Evolutionary conservation across 2,329 filamentous ascomycete genomes (phyloP), one percentile per base, ranked within the genome.

Genomic region (Penicillium glabrum): DNA sequence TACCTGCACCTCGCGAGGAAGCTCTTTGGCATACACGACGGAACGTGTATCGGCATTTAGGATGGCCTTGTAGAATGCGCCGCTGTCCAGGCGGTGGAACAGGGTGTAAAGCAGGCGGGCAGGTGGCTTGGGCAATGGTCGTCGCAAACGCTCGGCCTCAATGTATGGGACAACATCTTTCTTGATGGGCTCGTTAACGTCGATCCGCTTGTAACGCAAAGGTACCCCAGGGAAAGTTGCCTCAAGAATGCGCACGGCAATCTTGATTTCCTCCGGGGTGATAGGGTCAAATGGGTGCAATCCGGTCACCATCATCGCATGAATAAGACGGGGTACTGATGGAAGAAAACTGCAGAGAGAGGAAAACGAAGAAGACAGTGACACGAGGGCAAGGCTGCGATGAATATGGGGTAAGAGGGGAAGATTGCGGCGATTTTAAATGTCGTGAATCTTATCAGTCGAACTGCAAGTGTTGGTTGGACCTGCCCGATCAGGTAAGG

Each of bases 171-270:
- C 65, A 62, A 81, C 78, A 66, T 83, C 77, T 21, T 75, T 76
- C 77, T 89, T 89, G 35, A 80, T 78, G 13, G 87, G 86, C 64
- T 89, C 86, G 51, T 86, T 80, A 5, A 89, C 77, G 13, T 84
- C 89, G 47, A 91, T 82, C 60, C 82, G 82, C 73, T 90, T 90
- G 79, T 85, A 86, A 29, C 77, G 73, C 26, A 79, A 62, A n/a
- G 63, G 45, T 2, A 75, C 68, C 3, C 70, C 71, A 1, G 72
- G 70, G 41, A 76, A 74, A 8, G 71, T 63, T 13, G 67, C 63
- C 57, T 75, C 69, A 11, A 77, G 60, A 46, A 77, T 66, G 47
- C 69, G 69, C 7, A 67, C 69, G 13, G 69, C 74, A 35, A 75
- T 60, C 54, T 68, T 66, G 41, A 77, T 75, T 56, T 77, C 74